Conservation (phyloP, 331 rosid genomes). For the Spiraea crenata region DNA sequence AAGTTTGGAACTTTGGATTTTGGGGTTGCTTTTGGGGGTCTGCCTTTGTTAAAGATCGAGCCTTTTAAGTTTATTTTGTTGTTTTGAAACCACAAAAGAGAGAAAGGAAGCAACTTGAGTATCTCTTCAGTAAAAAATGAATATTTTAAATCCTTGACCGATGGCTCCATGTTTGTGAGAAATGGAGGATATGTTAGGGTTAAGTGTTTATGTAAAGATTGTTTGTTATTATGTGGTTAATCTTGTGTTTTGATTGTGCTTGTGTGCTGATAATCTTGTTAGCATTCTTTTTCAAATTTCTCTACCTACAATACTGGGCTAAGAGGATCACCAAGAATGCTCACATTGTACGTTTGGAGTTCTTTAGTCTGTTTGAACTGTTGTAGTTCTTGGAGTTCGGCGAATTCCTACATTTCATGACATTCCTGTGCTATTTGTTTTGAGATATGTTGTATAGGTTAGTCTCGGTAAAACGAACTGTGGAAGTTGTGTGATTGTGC, state of each 20-base stretch:
- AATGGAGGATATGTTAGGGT: not conserved
- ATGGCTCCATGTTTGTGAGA: no score
- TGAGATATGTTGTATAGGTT: not conserved
- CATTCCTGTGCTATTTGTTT: no score
- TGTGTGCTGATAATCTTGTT: not conserved
- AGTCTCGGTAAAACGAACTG: not conserved
- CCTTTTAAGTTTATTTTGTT: not conserved
- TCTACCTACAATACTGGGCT: conserved; percentile 21
- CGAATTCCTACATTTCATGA: not conserved
- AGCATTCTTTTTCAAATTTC: conserved; percentile 26
- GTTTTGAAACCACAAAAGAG: no score
- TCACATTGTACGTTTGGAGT: conserved; percentile 11
- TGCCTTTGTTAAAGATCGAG: not conserved
- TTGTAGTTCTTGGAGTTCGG: conserved; percentile 15
- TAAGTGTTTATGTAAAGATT: not conserved
- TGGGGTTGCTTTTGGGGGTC: not conserved
- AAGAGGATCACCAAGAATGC: conserved; percentile 37
- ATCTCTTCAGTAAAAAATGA: no score
- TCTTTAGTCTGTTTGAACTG: conserved; percentile 5
- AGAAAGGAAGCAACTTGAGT: no score
- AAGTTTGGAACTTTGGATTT: not conserved
- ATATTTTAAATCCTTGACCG: no score
- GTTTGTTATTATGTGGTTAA: no score
- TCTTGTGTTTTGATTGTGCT: no score
- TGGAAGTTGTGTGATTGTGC: not conserved